Percentiles rank a stretch among this genome's conserved stretches.
These are phyloP conservation scores for Posidonia australis DNA, from an alignment of 106 monocot species.

Conservation along the genomic window DNA sequence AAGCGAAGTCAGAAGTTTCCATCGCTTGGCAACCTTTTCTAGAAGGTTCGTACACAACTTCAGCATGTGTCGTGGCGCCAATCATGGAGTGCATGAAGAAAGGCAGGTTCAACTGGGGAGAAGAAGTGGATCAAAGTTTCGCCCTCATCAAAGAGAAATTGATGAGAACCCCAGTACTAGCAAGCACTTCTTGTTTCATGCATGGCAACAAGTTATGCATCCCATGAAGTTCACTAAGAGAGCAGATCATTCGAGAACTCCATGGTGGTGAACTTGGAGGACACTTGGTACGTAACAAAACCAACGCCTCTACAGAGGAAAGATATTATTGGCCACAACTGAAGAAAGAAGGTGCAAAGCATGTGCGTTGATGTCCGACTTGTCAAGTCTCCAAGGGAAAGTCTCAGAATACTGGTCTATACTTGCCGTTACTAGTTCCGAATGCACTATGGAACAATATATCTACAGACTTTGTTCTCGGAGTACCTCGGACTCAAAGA, in stretches of 20 bases:
- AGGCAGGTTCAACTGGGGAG: no score
- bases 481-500: neutral
- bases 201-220: neutral
- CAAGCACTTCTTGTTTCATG: neutral
- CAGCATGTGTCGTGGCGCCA: neutral
- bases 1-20: neutral
- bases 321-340: neutral
- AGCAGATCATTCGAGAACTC: neutral
- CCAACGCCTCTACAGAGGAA: neutral
- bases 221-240: neutral
- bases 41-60: neutral
- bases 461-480: conserved; percentile 3
- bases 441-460: neutral
- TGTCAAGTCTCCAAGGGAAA: neutral
- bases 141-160: no score
- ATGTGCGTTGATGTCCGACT: neutral
- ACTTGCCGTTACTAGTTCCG: neutral
- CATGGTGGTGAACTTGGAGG: neutral
- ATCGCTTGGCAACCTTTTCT: conserved; percentile 1
- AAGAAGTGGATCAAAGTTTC: no score
- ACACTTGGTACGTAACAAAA: neutral
- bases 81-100: neutral
- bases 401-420: conserved; percentile 1
- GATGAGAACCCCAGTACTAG: no score
- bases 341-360: neutral